These are phyloP conservation scores for Crotalaria pallida DNA, from an alignment of 306 rosid species.

Conservation along the genomic window DNA sequence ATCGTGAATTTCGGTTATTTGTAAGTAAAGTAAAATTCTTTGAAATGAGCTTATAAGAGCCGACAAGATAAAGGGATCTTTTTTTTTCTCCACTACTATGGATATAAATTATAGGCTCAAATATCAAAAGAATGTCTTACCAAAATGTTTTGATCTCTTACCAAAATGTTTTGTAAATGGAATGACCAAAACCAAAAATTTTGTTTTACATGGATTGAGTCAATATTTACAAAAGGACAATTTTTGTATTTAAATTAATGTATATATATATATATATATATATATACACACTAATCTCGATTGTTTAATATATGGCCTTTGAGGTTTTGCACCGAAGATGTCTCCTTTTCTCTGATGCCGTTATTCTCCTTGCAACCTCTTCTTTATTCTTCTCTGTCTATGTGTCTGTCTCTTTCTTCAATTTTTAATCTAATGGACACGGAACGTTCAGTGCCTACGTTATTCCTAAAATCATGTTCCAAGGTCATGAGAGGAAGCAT, in stretches of 20 bases:
- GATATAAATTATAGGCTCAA: no score
- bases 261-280: no score
- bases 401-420: not conserved
- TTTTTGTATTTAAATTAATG: no score
- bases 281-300: no score
- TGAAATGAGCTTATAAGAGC: not conserved
- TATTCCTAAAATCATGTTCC: conserved; percentile 27
- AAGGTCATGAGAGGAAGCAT: conserved; percentile 19
- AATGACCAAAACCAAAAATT: no score
- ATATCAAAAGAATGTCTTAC: no score
- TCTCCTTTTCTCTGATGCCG: conserved; percentile 20
- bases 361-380: conserved; percentile 13
- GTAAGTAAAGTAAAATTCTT: not conserved
- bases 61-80: not conserved
- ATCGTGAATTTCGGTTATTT: not conserved
- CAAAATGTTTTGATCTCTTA: no score
- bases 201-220: no score
- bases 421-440: conserved; percentile 26
- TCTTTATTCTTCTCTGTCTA: conserved; percentile 18
- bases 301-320: not conserved
- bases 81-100: not conserved
- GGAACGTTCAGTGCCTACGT: conserved; percentile 15
- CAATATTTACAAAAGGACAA: no score
- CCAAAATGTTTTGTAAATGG: no score
- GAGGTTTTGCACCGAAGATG: conserved; percentile 17